phyloP scores from a whole-genome alignment of 31 red algal species.

The Asparagopsis taxiformis region DNA sequence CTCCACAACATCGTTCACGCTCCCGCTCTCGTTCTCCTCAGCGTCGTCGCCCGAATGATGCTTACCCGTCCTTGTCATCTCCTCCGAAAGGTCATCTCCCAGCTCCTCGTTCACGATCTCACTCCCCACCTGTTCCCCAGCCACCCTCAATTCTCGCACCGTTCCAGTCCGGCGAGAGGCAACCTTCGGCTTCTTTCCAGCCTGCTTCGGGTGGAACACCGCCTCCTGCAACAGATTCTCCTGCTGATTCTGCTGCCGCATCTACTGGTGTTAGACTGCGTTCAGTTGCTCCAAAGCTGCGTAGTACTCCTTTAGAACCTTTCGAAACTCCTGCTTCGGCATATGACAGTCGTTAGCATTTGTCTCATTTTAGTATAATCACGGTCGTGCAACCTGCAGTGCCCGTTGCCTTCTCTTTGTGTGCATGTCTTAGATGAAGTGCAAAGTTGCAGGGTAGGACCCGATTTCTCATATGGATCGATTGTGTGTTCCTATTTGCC shows the following conservation, averaged over 20 bases:
- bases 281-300: slow-evolving; percentile 13
- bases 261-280: not conserved
- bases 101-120: not conserved
- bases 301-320: slow-evolving; percentile 1
- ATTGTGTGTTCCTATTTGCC: too few relatives aligned
- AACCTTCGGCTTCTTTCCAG: not conserved
- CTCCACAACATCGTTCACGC: not conserved
- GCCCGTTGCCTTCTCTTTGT: too few relatives aligned
- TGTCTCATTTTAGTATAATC: too few relatives aligned
- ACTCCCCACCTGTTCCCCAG: not conserved
- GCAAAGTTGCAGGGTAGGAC: too few relatives aligned
- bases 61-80: not conserved
- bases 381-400: too few relatives aligned
- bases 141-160: not conserved
- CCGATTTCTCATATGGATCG: too few relatives aligned
- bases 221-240: not conserved
- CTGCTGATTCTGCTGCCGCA: not conserved
- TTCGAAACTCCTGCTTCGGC: slow-evolving; percentile 14
- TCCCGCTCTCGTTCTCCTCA: not conserved
- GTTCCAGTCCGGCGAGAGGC: not conserved
- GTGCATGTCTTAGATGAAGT: too few relatives aligned
- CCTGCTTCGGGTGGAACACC: not conserved
- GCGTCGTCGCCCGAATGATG: not conserved
- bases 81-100: not conserved
- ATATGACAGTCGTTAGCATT: slow-evolving; percentile 22